These are phyloP conservation scores for Kitagawia praeruptora DNA, from an alignment of 129 eudicot genomes.

Conservation along the genomic window DNA sequence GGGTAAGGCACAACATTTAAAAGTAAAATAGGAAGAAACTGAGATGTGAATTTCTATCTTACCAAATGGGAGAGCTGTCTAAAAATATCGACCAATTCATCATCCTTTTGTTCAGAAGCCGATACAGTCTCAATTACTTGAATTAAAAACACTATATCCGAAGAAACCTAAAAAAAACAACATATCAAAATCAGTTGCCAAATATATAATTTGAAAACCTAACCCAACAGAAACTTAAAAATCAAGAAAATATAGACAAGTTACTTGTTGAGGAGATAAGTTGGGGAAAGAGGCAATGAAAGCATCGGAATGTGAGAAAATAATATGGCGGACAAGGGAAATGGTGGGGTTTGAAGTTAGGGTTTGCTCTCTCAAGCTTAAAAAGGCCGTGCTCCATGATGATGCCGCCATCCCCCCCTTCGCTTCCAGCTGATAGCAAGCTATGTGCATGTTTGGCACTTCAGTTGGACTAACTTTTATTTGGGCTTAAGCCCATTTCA, in stretches of 20 bases:
- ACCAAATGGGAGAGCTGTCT: conserved; percentile 45
- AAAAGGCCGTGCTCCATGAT: conserved; percentile 74
- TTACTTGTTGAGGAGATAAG: conserved; percentile 72
- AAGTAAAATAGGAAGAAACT: background rate
- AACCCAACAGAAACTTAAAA: no score
- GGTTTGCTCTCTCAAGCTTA: conserved; percentile 71
- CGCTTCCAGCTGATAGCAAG: no score
- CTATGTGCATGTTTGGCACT: background rate
- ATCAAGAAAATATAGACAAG: no score
- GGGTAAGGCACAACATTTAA: no score
- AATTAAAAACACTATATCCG: conserved; percentile 55
- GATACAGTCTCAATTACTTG: conserved; percentile 43
- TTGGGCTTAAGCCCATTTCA: no score
- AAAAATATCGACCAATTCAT: conserved; percentile 24
- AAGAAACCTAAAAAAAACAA: conserved; percentile 40
- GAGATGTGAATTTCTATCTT: background rate
- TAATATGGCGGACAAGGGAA: conserved; percentile 37
- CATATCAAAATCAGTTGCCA: no score
- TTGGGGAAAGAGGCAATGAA: conserved; percentile 43
- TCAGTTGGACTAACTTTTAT: no score
- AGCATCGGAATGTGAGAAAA: conserved; percentile 50
- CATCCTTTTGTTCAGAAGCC: conserved; percentile 21
- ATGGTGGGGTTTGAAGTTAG: conserved; percentile 31
- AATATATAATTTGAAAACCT: no score
- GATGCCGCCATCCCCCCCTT: background rate